phyloP scores from a whole-genome alignment of 306 rosid species.

The Chamaecrista fasciculata region DNA sequence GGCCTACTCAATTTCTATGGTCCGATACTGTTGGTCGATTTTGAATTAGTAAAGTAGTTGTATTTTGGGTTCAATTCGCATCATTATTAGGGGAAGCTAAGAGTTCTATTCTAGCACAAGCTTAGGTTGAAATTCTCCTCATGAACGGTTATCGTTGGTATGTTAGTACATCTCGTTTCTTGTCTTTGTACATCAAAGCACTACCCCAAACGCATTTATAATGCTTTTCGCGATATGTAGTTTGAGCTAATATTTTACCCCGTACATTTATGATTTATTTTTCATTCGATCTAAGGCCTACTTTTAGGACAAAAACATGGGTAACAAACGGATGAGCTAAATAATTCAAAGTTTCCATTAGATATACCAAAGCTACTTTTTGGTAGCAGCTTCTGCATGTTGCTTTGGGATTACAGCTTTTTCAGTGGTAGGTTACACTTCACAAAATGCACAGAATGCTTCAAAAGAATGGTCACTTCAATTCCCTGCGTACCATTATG shows the following conservation, averaged over 20 bases:
- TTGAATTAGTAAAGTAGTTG: too few relatives aligned
- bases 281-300: too few relatives aligned
- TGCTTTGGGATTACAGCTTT: background rate
- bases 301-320: background rate
- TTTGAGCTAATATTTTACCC: too few relatives aligned
- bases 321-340: slow-evolving; percentile 3
- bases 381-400: background rate
- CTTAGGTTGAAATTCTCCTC: too few relatives aligned
- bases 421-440: background rate
- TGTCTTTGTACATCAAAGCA: too few relatives aligned
- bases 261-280: too few relatives aligned
- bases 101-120: too few relatives aligned
- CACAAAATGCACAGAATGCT: slow-evolving; percentile 17
- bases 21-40: background rate
- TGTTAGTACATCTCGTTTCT: too few relatives aligned
- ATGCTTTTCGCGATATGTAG: background rate
- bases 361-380: background rate
- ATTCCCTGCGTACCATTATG: background rate
- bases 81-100: too few relatives aligned
- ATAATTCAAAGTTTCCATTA: slow-evolving; percentile 13
- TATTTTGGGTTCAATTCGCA: too few relatives aligned
- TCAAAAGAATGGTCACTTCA: slow-evolving; percentile 14
- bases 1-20: background rate
- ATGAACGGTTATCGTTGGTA: too few relatives aligned
- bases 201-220: too few relatives aligned